phyloP scores from a whole-genome alignment of 352 stramenopile species.

The Pythium scleroteichum region DNA sequence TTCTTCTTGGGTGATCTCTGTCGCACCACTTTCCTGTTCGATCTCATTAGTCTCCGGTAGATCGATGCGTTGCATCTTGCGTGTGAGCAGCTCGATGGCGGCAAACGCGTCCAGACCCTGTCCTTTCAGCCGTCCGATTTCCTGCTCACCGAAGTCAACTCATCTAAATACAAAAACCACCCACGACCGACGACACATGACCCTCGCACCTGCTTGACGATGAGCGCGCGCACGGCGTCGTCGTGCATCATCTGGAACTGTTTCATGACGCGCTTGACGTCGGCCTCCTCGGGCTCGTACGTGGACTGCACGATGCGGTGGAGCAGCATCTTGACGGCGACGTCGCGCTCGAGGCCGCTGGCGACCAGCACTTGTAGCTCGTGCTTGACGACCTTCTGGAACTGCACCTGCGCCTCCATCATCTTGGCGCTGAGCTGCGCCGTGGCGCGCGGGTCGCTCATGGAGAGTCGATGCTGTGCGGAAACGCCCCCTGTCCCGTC shows the following conservation, averaged over 20 bases:
- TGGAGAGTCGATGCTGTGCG: background rate
- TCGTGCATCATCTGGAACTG: constrained; percentile 89
- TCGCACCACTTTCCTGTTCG: constrained; percentile 12
- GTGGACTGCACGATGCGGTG: constrained; percentile 74
- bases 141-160: too few relatives aligned
- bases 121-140: constrained; percentile 74
- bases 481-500: too few relatives aligned
- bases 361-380: constrained; percentile 71
- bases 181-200: too few relatives aligned
- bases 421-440: constrained; percentile 52
- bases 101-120: constrained; percentile 80
- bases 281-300: constrained; percentile 51
- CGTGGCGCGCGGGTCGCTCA: background rate
- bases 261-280: constrained; percentile 77
- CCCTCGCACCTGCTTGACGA: constrained; percentile 78
- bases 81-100: constrained; percentile 81
- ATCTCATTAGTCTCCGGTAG: constrained; percentile 6
- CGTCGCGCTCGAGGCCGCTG: constrained; percentile 55
- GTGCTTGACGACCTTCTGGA: constrained; percentile 79
- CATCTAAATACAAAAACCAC: too few relatives aligned
- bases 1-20: constrained; percentile 10
- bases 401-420: constrained; percentile 65
- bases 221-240: constrained; percentile 79
- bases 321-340: constrained; percentile 74
- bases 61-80: constrained; percentile 72